Base-by-base conservation (phyloP, 257 asterid genomes). In the Solanum clarkiae region DNA sequence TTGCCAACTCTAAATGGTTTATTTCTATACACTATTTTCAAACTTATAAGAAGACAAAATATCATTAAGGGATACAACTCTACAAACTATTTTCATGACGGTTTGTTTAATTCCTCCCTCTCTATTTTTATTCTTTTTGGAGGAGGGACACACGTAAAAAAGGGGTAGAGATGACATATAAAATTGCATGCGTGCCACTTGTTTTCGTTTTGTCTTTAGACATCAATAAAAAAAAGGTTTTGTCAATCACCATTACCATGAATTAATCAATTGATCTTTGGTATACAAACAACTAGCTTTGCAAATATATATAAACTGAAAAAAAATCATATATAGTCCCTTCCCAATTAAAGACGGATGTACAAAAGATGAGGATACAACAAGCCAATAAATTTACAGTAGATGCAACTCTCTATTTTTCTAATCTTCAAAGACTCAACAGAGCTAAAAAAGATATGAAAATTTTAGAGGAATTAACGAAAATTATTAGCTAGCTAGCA, bases 121-220 rank as follows among this genome's bases (percentile, higher is more conserved):
- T 60, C 36, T 72, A 10, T 45, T 0, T 29, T 29, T 12, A 51
- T 51, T 51, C 16, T 51, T 51, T 51, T 51, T 12, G 16, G 55
- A 51, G 17, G 49, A 6, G 16, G 12, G 55, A 51, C 55, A 51
- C 6, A 0, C 15, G 4, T 4, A 51, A 12, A 51, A 44, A 51
- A 32, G 12, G 14, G 55, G 16, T 51, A 51, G 16, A 51, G 16
- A 51, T 6, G 55, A 51, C 14, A 51, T 12, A 51, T 16, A 51
- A 51, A 4, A 51, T 79, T 90, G 94, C 97, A 93, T 93, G 97
- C 85, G 12, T 63, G 94, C 90, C 94, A 93, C 26, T 26, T 26
- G 26, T 26, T 26, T 26, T 26, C 26, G 1, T 26, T 26, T 26
- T 26, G 26, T 26, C 26, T 26, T 26, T 26, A 26, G 1, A 26